Evolutionary conservation across 75 land plant genomes (phyloP), one percentile per base, ranked within the genome.

Genomic region (Chamaecyparis obtusa): DNA sequence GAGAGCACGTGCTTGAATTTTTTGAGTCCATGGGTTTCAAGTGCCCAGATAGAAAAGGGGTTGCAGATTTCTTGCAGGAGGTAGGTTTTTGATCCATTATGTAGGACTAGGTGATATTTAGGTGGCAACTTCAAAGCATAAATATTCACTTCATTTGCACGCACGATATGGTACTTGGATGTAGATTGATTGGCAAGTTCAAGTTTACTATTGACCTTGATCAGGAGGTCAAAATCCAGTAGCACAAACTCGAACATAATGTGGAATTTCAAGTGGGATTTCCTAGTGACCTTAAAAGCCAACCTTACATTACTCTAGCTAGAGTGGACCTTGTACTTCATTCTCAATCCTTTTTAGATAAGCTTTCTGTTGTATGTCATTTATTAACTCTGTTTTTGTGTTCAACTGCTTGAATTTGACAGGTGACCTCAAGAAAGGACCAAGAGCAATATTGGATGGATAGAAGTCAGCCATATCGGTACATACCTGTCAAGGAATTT

Each of bases 361-460:
- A 24, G 44, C 2, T 24, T 80, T 17, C 13, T 24, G 9, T 24
- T 80, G 8, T 19, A 80, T 41, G 8, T 80, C 30, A 43, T 9
- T 80, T 80, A 19, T 33, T 33, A 74, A 74, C 1, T 80, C 27
- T 93, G 56, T 94, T 96, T 94, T 84, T 44, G 17, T 30, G 33
- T 85, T 35, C 9, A 27, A n/a, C 9, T 60, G 69, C 69, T 64
- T 27, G 69, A 64, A 64, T 64, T 64, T 64, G 36, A 39, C 86
- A 91, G 92, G 92, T 92, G 27, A 92, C 92, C 55, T 92, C 93
- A 77, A 86, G 88, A 55, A 92, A 92, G 57, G 93, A 92, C 69
- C 93, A 92, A 88, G 90, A 86, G 46, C 93, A 92, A 41, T 92
- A 91, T 56, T 92, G 93, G 93, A 86, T 64, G 36, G 92, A 92